phyloP scores from a whole-genome alignment of 371 early-diverging fungal genomes.

The Zychaea mexicana region DNA sequence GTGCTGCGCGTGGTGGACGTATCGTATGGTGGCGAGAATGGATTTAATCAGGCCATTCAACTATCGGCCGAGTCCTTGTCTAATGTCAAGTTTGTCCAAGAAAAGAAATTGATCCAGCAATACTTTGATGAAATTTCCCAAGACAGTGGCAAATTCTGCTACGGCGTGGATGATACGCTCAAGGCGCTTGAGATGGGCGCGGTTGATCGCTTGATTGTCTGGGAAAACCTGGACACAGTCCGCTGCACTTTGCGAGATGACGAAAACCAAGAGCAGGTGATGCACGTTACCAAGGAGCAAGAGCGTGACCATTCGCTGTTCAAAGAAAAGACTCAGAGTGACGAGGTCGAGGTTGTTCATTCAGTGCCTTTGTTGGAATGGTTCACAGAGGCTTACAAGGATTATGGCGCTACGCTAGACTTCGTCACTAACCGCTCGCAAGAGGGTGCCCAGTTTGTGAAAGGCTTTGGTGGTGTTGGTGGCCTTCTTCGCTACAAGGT shows the following conservation, averaged over 20 bases:
- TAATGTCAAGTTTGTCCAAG: conserved; percentile 98
- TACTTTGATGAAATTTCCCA: conserved; percentile 98
- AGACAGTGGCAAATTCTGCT: conserved; percentile 98
- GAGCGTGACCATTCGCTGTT: conserved; percentile 73
- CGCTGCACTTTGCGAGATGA: conserved; percentile 78
- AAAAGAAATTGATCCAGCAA: conserved; percentile 95
- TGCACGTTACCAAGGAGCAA: conserved; percentile 83
- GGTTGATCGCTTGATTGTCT: conserved; percentile 97
- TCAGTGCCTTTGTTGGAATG: conserved; percentile 93
- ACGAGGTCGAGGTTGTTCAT: conserved; percentile 81
- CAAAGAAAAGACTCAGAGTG: conserved; percentile 47
- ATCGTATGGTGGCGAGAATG: conserved; percentile 99
- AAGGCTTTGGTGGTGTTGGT: conserved; percentile 99
- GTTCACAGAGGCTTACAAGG: conserved; percentile 98
- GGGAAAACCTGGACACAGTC: conserved; percentile 88
- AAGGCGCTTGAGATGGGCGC: conserved; percentile 96
- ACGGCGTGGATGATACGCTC: conserved; percentile 97
- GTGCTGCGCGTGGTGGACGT: conserved; percentile 97
- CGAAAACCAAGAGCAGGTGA: conserved; percentile 65
- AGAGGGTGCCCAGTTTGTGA: conserved; percentile 99
- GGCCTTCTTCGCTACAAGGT: conserved; percentile 83
- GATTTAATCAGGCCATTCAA: conserved; percentile 99
- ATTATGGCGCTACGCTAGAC: conserved; percentile 92
- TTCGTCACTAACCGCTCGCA: conserved; percentile 98
- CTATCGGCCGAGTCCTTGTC: conserved; percentile 91